Evolutionary conservation across 441 rosid genomes (phyloP), one percentile per base, ranked within the genome.

Genomic region (Codiaeum variegatum): DNA sequence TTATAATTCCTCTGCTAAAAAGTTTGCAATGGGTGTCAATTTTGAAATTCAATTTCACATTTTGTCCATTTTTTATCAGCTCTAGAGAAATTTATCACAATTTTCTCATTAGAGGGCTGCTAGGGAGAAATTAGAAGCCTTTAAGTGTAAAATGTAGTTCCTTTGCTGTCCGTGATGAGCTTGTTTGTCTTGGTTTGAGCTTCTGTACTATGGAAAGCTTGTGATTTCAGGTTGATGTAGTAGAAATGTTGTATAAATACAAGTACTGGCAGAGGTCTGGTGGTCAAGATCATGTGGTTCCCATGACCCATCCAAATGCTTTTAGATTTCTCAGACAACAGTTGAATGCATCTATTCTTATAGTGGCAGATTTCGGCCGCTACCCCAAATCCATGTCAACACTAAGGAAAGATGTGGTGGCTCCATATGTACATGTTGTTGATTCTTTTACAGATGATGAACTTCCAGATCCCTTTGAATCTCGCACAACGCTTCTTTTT

Each of bases 301-400:
- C 98, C 24, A 91, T 90, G 96, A 91, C 97, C 64, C 99, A 95
- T 87, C 99, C 99, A 19, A 95, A 95, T 81, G 99, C 99, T 62
- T 93, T 95, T 78, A 88, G 98, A 81, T 95, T 93, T 84, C 90
- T 87, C 32, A 85, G 98, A 67, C 88, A 87, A 70, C 83, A 86
- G 85, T 83, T 90, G 83, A 95, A 95, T 61, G 95, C 97, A 32
- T 89, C 98, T 23, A 86, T 95, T 70, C 91, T 95, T 58, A 66
- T 95, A 74, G 91, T 95, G 79, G 96, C 83, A 69, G 99, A 95
- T 78, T 95, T 95, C 62, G 98, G 96, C 67, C 95, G 98, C 31
- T 89, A 86, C 69, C 83, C 97, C 4, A 86, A 28, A 81, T 85
- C 78, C 71, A 66, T 90, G 86, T 89, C 99, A 62, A 86, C 85